phyloP scores from a whole-genome alignment of 2,329 filamentous ascomycete genomes.

The Colletotrichum siamense region DNA sequence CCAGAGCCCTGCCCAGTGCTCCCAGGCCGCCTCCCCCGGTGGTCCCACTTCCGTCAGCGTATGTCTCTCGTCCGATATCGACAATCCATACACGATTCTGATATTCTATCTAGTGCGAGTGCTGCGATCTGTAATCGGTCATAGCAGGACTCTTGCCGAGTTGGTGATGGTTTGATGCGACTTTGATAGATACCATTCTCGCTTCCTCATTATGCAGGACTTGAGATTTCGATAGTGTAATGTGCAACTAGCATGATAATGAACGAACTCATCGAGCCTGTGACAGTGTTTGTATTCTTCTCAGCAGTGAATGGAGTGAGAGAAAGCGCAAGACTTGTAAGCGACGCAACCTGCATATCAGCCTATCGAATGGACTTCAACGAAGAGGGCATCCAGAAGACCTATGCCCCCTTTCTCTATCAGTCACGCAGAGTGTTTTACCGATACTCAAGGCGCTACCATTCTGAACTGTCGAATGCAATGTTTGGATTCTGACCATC shows the following conservation, averaged over 20 bases:
- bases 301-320: background rate
- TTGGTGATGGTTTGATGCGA: background rate
- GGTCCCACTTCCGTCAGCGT: background rate
- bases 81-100: background rate
- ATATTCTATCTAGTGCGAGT: background rate
- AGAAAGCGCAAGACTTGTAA: background rate
- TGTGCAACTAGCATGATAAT: background rate
- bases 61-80: background rate
- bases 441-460: background rate
- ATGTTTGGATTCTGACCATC: background rate
- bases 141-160: background rate
- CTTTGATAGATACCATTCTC: background rate
- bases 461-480: background rate
- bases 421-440: background rate
- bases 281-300: accelerated
- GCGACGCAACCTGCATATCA: background rate
- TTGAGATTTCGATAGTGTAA: background rate
- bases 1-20: background rate
- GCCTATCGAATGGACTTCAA: background rate
- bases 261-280: background rate
- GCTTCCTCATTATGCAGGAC: background rate
- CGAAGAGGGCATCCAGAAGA: background rate
- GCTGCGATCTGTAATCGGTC: background rate
- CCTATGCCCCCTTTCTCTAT: background rate
- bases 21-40: background rate